Evolutionary conservation across 2,329 filamentous ascomycete species (phyloP).

Genomic region (Paecilomyces fulvus): DNA sequence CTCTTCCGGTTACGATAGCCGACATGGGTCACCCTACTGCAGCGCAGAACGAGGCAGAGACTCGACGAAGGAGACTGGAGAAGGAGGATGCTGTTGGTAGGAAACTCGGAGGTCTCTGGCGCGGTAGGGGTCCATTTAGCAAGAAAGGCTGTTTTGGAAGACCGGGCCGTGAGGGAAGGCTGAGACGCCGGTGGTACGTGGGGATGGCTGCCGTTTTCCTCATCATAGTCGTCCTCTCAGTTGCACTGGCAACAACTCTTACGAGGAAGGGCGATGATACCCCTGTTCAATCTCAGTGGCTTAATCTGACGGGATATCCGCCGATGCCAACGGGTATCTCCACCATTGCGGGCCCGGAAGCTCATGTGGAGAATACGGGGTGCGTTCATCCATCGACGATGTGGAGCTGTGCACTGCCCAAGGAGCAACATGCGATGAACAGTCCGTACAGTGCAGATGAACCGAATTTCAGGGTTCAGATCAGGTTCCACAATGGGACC

Average conservation of each 20-base stretch:
- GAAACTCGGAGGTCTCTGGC: slow-evolving; percentile 55
- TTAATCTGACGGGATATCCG: slow-evolving; percentile 79
- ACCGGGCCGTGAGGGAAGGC: slow-evolving; percentile 54
- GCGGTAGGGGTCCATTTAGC: slow-evolving; percentile 56
- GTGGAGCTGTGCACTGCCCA: slow-evolving; percentile 82
- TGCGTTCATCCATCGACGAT: slow-evolving; percentile 66
- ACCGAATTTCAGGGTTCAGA: slow-evolving; percentile 73
- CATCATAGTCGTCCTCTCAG: slow-evolving; percentile 47
- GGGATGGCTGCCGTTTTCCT: slow-evolving; percentile 45
- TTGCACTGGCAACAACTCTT: slow-evolving; percentile 52
- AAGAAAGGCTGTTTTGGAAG: slow-evolving; percentile 58
- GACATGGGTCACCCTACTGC: slow-evolving; percentile 14
- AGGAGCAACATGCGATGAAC: slow-evolving; percentile 61
- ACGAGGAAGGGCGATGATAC: slow-evolving; percentile 36
- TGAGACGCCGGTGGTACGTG: slow-evolving; percentile 53
- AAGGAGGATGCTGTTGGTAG: slow-evolving; percentile 56
- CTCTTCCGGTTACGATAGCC: slow-evolving; percentile 15
- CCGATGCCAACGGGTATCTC: slow-evolving; percentile 77
- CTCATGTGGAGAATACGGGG: slow-evolving; percentile 52
- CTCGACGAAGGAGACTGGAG: slow-evolving; percentile 50
- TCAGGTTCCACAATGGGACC: slow-evolving; percentile 51
- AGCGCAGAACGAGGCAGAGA: slow-evolving; percentile 35
- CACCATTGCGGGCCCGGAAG: slow-evolving; percentile 66
- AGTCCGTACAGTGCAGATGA: slow-evolving; percentile 57
- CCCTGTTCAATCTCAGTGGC: slow-evolving; percentile 52